These are phyloP conservation scores for Ophiorrhiza pumila DNA, from an alignment of 257 asterid species.

Conservation along the genomic window DNA sequence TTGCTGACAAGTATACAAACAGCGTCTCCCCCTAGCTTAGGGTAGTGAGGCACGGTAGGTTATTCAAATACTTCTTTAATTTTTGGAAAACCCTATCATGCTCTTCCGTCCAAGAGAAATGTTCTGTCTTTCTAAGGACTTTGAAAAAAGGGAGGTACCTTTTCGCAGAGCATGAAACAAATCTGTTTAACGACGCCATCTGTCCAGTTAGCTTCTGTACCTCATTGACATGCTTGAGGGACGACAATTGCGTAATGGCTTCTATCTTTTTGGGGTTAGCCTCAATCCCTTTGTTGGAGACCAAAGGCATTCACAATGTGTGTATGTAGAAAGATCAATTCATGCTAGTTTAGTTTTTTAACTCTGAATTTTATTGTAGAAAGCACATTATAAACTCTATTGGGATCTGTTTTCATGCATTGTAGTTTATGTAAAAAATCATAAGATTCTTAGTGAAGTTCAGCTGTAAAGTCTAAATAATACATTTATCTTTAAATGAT, in stretches of 20 bases:
- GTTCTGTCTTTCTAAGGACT: neutral
- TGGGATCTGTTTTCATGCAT: slow-evolving; percentile 17
- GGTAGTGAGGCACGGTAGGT: neutral
- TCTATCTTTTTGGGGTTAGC: too few relatives aligned
- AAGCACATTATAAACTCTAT: neutral
- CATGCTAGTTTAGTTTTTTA: neutral
- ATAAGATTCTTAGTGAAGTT: slow-evolving; percentile 1
- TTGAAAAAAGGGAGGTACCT: neutral
- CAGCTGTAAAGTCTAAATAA: slow-evolving; percentile 3
- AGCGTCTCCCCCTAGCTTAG: neutral
- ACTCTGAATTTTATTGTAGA: neutral
- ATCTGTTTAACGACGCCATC: too few relatives aligned
- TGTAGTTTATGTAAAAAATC: too few relatives aligned
- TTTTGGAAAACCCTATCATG: neutral
- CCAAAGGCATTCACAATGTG: too few relatives aligned
- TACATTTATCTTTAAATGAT: neutral
- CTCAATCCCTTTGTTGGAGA: too few relatives aligned
- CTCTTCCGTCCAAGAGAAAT: neutral
- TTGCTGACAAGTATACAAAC: neutral
- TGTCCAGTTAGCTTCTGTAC: too few relatives aligned
- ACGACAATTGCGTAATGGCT: too few relatives aligned
- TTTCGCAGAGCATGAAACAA: too few relatives aligned
- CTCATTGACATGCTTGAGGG: too few relatives aligned
- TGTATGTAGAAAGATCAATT: slow-evolving; percentile 21
- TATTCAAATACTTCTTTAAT: too few relatives aligned